Evolutionary conservation across 257 asterid genomes (phyloP), one percentile per base, ranked within the genome.

Genomic region (Paulownia fortunei): DNA sequence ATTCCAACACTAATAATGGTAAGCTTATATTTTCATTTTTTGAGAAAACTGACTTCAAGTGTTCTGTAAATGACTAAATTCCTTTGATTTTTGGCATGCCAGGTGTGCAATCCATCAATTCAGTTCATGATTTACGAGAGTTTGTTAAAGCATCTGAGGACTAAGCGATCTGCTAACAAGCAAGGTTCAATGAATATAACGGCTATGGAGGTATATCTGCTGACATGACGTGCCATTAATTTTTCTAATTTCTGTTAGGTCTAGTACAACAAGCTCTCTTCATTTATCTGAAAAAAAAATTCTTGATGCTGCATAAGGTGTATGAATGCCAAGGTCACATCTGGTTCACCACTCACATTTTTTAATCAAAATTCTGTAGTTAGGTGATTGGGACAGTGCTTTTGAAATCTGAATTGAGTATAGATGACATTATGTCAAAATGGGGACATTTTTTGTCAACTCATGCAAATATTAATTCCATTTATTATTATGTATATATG

Each of bases 41-140:
- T 72, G 65, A 4, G 34, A 56, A 55, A 68, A 67, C 62, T 11
- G 49, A 79, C 37, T 65, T 72, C 9, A 12, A 47, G 16, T 36
- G 46, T 42, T 70, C 68, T 63, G 26, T 76, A 52, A 52, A 42
- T 55, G 80, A 71, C 72, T 84, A 73, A 44, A 60, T 56, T 15
- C 54, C 52, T 15, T 86, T 73, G 27, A 51, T n/a, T 63, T 74
- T 76, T 78, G 80, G 82, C 78, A 56, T 65, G 23, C 55, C 85
- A 92, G 97, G 98, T 94, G 58, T 90, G 97, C 87, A 94, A 94
- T 80, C 98, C 98, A 76, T 90, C 98, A n/a, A 94, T 94, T 72
- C 98, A 94, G 89, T 94, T 94, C 88, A 89, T 94, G 98, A 94
- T 94, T 70, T 92, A 92, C 59, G 98, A 94, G 86, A 89, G 91